phyloP scores from a whole-genome alignment of 805 yeast genomes.

The Candida tallmaniae region DNA sequence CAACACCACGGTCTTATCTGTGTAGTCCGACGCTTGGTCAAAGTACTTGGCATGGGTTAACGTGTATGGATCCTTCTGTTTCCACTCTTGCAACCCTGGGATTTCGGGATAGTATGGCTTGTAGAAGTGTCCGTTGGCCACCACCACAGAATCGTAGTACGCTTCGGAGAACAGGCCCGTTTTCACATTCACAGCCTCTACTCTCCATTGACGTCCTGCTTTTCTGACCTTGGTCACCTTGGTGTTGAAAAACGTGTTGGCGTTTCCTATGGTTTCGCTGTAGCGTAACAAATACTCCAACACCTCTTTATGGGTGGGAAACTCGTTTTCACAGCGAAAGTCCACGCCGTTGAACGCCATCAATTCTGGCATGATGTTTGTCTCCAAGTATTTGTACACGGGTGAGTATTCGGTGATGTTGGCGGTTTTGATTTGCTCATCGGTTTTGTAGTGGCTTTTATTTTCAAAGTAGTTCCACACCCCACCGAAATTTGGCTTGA shows the following conservation, averaged over 20 bases:
- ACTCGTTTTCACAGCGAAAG: constrained; percentile 36
- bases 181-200: constrained; percentile 7
- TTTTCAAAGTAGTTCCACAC: constrained; percentile 51
- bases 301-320: constrained; percentile 43
- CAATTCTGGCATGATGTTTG: constrained; percentile 59
- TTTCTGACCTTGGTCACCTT: constrained; percentile 13
- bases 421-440: constrained; percentile 10
- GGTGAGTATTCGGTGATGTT: constrained; percentile 31
- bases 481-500: constrained; percentile 62
- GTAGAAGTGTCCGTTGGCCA: constrained; percentile 37
- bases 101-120: constrained; percentile 33
- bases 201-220: constrained; percentile 13
- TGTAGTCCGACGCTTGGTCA: constrained; percentile 21
- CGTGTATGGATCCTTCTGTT: constrained; percentile 16
- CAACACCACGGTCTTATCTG: constrained; percentile 46
- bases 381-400: constrained; percentile 62
- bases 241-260: constrained; percentile 10
- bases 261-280: constrained; percentile 23
- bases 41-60: constrained; percentile 32
- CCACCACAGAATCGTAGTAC: constrained; percentile 29
- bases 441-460: constrained; percentile 5
- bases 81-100: constrained; percentile 31
- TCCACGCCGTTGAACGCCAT: constrained; percentile 49
- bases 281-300: constrained; percentile 55
- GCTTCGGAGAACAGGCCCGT: neutral